These are phyloP conservation scores for Sorghum bicolor DNA, from an alignment of 176 grass and related monocot genomes.

Conservation along the genomic window DNA sequence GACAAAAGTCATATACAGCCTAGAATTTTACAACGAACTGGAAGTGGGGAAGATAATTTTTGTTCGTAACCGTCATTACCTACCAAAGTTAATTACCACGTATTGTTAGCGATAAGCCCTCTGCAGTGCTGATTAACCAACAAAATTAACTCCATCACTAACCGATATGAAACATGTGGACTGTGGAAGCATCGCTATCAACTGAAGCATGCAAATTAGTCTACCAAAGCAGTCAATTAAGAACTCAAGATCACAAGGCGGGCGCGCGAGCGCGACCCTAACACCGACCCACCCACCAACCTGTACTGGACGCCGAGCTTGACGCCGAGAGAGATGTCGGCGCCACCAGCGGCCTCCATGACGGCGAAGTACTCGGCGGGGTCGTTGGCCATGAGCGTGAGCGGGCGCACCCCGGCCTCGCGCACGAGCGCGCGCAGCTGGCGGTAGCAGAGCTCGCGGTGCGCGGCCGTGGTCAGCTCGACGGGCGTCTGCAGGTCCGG, in stretches of 20 bases:
- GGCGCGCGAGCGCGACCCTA: not conserved
- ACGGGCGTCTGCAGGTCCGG: slow-evolving; percentile 90
- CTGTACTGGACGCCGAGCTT: slow-evolving; percentile 98
- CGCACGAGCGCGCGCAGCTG: slow-evolving; percentile 78
- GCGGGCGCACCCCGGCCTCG: slow-evolving; percentile 79
- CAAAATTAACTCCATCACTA: not conserved
- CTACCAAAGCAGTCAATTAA: not conserved
- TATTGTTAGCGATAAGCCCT: not conserved
- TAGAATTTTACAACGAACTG: not conserved
- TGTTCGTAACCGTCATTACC: not conserved
- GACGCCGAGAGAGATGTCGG: slow-evolving; percentile 90
- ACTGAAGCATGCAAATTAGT: not conserved
- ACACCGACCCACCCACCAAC: slow-evolving; percentile 27
- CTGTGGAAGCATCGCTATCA: not conserved
- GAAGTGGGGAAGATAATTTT: not conserved
- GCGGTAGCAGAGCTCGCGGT: slow-evolving; percentile 84
- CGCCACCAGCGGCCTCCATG: slow-evolving; percentile 71
- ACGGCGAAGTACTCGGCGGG: slow-evolving; percentile 77
- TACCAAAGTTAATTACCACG: not conserved
- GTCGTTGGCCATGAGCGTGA: slow-evolving; percentile 51
- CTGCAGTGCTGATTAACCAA: not conserved
- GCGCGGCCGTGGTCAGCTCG: slow-evolving; percentile 58
- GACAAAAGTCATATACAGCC: not conserved
- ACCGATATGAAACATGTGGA: not conserved
- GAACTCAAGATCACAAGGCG: not conserved